Percentiles rank a stretch among this genome's conserved stretches.
Conservation (phyloP, 352 stramenopile species). For the Elongisporangium anandrum region DNA sequence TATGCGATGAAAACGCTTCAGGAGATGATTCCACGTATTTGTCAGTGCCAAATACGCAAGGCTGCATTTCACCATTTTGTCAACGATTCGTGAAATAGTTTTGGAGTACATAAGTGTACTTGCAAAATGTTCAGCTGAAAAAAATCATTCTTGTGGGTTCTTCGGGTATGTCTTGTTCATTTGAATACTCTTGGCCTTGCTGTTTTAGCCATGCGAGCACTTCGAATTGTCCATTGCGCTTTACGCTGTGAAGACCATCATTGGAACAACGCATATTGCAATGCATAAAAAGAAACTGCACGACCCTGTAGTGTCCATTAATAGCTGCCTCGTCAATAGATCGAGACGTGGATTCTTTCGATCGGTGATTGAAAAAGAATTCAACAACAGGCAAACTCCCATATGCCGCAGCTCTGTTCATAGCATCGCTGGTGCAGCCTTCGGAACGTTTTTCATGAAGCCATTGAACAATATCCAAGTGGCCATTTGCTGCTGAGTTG, state of each 20-base stretch:
- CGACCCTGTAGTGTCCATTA: neutral
- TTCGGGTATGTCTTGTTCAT: too few species aligned
- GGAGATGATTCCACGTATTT: too few species aligned
- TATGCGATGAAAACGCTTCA: too few species aligned
- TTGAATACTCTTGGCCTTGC: neutral
- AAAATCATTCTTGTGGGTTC: too few species aligned
- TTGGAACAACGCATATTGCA: neutral
- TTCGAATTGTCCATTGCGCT: neutral
- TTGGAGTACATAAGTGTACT: too few species aligned
- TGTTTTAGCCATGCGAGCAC: neutral
- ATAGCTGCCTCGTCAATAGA: slow-evolving; percentile 1
- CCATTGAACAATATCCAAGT: neutral
- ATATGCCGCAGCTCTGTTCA: neutral
- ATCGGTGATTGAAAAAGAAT: neutral
- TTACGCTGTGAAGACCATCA: neutral
- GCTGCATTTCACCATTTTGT: too few species aligned
- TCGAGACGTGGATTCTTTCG: neutral
- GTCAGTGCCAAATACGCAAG: too few species aligned
- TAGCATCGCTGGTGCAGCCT: neutral
- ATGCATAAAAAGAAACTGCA: slow-evolving; percentile 2
- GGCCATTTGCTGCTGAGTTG: slow-evolving; percentile 3
- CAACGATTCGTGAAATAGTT: too few species aligned
- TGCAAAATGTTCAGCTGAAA: too few species aligned
- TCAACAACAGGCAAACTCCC: neutral
- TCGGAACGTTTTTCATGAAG: neutral